phyloP scores from a whole-genome alignment of 202 grass and related monocot genomes.

The Panicum hallii region DNA sequence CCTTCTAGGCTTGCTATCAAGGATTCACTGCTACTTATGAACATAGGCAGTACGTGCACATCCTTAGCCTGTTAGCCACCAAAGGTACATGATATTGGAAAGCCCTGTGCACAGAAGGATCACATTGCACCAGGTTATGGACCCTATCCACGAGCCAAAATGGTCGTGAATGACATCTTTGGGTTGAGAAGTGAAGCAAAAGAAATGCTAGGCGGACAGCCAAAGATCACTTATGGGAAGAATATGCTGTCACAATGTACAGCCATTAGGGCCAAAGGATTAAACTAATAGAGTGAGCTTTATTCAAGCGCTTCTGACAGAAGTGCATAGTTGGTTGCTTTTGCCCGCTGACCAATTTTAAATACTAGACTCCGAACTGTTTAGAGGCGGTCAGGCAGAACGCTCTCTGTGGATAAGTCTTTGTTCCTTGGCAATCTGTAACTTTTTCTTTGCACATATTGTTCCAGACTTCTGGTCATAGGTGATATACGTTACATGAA shows the following conservation, averaged over 20 bases:
- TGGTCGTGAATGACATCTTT: not conserved
- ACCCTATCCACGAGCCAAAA: not conserved
- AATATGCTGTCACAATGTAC: not conserved
- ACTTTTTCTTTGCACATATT: not conserved
- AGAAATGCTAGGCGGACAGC: not conserved
- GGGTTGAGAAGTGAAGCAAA: not conserved
- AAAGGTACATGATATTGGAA: not conserved
- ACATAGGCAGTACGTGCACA: not conserved
- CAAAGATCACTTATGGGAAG: not conserved
- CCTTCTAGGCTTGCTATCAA: slow-evolving; percentile 51
- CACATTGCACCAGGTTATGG: not conserved
- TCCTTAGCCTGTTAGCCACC: not conserved
- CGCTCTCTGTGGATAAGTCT: not conserved
- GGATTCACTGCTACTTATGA: not conserved
- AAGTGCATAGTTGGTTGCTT: not conserved
- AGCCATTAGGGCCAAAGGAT: not conserved
- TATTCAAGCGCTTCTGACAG: not conserved
- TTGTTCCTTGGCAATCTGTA: not conserved
- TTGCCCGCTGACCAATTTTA: not conserved
- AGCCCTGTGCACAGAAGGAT: not conserved
- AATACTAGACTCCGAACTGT: not conserved
- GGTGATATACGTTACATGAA: not conserved
- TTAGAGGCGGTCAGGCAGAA: not conserved
- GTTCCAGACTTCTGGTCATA: not conserved
- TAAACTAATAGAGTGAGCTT: not conserved